Conservation (phyloP, 179 eudicot species). For the Heliamphora pulchella region DNA sequence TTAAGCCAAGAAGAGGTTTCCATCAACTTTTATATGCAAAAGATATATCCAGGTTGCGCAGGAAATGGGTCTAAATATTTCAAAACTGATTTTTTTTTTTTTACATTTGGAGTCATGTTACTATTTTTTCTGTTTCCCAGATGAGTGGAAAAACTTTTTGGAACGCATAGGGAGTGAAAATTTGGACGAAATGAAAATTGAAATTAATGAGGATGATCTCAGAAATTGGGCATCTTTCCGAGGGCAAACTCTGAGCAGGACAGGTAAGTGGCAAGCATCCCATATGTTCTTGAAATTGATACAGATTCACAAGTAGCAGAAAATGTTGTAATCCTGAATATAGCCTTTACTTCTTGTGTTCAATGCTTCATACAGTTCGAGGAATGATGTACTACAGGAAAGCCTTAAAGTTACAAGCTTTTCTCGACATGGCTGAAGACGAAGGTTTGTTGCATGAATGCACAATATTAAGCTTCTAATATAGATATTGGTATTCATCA, state of each 20-base stretch:
- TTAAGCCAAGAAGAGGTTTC: constrained; percentile 74
- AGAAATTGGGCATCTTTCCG: constrained; percentile 91
- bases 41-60: constrained; percentile 82
- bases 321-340: constrained; percentile 3
- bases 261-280: constrained; percentile 39
- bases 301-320: background rate
- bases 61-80: constrained; percentile 1
- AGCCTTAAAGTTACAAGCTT: constrained; percentile 91
- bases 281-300: background rate
- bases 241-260: constrained; percentile 88
- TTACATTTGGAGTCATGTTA: constrained; percentile 11
- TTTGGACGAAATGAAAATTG: constrained; percentile 28
- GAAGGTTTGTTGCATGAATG: constrained; percentile 49
- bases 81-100: background rate
- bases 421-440: constrained; percentile 92
- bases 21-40: constrained; percentile 74
- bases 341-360: constrained; percentile 8
- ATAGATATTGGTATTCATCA: constrained; percentile 2
- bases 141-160: constrained; percentile 85
- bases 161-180: constrained; percentile 62
- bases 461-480: background rate
- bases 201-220: constrained; percentile 50
- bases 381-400: constrained; percentile 99
- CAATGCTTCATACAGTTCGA: constrained; percentile 47
- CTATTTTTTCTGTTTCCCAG: constrained; percentile 26